Conservation (phyloP, 768 basidiomycete genomes). For the Lentinula sp. region DNA sequence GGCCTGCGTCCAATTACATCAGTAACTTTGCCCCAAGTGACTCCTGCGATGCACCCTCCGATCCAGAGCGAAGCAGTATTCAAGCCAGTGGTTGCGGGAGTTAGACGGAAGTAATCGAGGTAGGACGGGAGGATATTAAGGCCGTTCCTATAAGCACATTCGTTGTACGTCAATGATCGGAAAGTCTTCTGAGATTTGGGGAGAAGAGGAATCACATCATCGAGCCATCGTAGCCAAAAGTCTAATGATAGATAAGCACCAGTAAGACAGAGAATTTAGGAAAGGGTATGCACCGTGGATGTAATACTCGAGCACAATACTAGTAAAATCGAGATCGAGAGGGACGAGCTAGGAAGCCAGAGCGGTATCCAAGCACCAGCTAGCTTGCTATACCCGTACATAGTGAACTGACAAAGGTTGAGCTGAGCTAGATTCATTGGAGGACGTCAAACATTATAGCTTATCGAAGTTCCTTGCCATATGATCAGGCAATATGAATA, state of each 20-base stretch:
- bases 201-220: conserved; percentile 3
- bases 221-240: conserved; percentile 5
- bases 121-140: conserved; percentile 17
- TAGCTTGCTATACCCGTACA: conserved; percentile 3
- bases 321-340: conserved; percentile 2
- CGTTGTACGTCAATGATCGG: background rate
- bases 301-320: conserved; percentile 3
- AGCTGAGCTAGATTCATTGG: background rate
- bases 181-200: background rate
- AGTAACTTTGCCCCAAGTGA: conserved; percentile 16
- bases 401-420: background rate
- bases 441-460: no score
- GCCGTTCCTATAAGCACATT: conserved; percentile 9
- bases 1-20: conserved; percentile 16
- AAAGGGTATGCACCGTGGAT: background rate
- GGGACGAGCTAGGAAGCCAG: background rate
- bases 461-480: no score
- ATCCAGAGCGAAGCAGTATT: conserved; percentile 18
- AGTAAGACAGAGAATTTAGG: background rate
- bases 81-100: conserved; percentile 8
- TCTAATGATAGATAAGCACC: background rate
- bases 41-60: conserved; percentile 16
- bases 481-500: no score
- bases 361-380: conserved; percentile 4
- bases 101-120: conserved; percentile 12